A percentile compares a stretch with the other conserved stretches of the same genome.
phyloP scores from a whole-genome alignment of 176 grass and related monocot genomes.

The Zoysia japonica region DNA sequence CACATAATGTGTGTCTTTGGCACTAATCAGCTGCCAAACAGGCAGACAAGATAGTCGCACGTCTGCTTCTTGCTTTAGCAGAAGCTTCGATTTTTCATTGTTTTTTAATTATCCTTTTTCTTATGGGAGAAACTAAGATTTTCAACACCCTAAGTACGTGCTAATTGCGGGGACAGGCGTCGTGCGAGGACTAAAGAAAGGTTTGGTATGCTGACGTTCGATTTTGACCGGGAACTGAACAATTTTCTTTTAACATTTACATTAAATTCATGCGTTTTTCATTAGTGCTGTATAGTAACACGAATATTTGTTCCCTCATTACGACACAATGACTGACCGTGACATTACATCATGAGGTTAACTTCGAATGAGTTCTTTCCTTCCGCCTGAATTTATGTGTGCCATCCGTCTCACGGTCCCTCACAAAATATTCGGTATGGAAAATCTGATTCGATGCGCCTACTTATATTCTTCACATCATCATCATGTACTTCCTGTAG shows the following conservation, averaged over 20 bases:
- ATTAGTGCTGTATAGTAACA: neutral
- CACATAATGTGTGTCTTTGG: slow-evolving; percentile 28
- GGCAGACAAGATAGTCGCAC: slow-evolving; percentile 4
- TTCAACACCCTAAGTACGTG: neutral
- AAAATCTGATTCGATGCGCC: slow-evolving; percentile 20
- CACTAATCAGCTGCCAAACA: slow-evolving; percentile 30
- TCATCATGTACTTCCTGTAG: neutral
- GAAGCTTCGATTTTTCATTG: neutral
- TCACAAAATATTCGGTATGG: neutral
- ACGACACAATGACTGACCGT: neutral
- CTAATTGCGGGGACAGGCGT: neutral
- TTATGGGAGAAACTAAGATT: neutral
- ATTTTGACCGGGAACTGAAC: neutral
- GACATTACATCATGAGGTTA: neutral
- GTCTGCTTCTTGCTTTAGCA: neutral
- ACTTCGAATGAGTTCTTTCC: slow-evolving; percentile 39
- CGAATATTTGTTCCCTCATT: neutral
- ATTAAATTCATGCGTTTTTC: neutral
- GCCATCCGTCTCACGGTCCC: slow-evolving; percentile 6
- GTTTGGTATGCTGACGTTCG: neutral
- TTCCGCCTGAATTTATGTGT: slow-evolving; percentile 1
- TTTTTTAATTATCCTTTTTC: neutral
- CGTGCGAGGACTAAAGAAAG: neutral
- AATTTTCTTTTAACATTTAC: no score
- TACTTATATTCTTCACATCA: neutral